A percentile compares a stretch with the other conserved stretches of the same genome.
Evolutionary conservation across 164 flowering plant species (phyloP).

Genomic region (Vitis labrusca): DNA sequence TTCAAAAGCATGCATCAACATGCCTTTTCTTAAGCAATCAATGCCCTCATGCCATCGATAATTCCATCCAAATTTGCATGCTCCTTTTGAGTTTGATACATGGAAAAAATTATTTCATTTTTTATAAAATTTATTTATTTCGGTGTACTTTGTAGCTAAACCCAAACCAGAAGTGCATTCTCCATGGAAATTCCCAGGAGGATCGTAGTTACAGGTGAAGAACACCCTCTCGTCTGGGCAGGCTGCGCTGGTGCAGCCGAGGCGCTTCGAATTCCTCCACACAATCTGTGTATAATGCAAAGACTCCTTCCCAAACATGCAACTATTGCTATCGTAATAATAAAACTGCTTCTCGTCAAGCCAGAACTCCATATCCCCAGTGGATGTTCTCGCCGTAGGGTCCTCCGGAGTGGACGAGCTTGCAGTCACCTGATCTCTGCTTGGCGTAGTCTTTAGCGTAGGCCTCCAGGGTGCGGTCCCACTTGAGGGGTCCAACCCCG

Average conservation of each 20-base stretch:
- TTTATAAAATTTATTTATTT: background rate
- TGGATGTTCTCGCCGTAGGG: slow-evolving; percentile 30
- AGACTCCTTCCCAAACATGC: slow-evolving; percentile 9
- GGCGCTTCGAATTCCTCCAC: slow-evolving; percentile 10
- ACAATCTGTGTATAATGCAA: slow-evolving; percentile 20
- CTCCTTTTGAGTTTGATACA: too few species aligned
- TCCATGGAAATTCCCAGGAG: background rate
- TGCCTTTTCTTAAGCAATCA: too few species aligned
- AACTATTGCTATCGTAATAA: slow-evolving; percentile 5
- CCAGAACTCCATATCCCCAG: slow-evolving; percentile 2
- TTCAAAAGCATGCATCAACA: too few species aligned
- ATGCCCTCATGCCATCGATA: too few species aligned
- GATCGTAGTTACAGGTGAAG: slow-evolving; percentile 18
- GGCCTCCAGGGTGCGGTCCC: too few species aligned
- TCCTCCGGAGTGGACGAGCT: slow-evolving; percentile 21
- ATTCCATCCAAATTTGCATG: too few species aligned
- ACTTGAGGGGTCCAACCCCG: background rate
- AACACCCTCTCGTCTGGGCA: slow-evolving; percentile 6
- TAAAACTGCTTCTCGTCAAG: slow-evolving; percentile 10
- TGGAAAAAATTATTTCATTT: too few species aligned
- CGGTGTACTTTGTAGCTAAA: background rate
- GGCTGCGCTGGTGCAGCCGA: slow-evolving; percentile 14
- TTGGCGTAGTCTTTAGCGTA: slow-evolving; percentile 13
- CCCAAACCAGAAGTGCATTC: background rate
- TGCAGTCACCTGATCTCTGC: slow-evolving; percentile 8